Evolutionary conservation across 345 rosid genomes (phyloP).

Genomic region (Microcos paniculata): DNA sequence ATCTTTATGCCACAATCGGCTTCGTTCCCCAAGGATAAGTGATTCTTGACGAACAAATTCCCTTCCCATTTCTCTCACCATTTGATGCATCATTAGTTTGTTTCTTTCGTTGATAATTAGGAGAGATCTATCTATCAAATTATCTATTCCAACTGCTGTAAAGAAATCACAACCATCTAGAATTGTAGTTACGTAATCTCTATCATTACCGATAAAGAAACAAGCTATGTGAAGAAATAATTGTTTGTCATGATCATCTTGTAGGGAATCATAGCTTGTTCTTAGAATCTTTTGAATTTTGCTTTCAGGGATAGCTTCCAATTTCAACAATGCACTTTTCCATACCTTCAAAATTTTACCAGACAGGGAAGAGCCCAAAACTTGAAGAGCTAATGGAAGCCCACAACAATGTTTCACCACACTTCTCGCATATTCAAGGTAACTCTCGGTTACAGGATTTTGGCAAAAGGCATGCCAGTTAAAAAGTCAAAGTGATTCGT

Average conservation of each 20-base stretch:
- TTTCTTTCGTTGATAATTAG: not conserved
- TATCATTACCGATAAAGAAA: constrained; percentile 23
- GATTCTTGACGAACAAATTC: constrained; percentile 31
- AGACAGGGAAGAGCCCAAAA: constrained; percentile 30
- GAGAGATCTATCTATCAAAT: constrained; percentile 14
- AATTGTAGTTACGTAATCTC: constrained; percentile 19
- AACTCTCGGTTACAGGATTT: constrained; percentile 5
- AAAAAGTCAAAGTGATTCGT: constrained; percentile 28
- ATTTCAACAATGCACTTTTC: constrained; percentile 26
- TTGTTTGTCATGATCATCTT: constrained; percentile 16
- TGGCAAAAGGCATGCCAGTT: constrained; percentile 30
- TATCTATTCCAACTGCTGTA: constrained; percentile 10
- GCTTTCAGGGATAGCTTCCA: not conserved
- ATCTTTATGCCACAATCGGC: constrained; percentile 25
- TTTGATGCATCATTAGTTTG: constrained; percentile 23
- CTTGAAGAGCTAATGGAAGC: constrained; percentile 17
- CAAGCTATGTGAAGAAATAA: constrained; percentile 34
- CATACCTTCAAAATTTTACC: not conserved
- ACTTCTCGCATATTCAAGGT: too few species aligned
- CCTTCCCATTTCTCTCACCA: constrained; percentile 28
- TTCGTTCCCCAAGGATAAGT: constrained; percentile 22
- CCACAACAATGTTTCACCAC: not conserved
- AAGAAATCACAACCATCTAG: constrained; percentile 20
- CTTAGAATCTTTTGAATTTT: constrained; percentile 17
- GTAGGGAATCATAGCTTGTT: constrained; percentile 19